Conservation (phyloP, 1,284 basidiomycete species). For the Ustilago nuda region DNA sequence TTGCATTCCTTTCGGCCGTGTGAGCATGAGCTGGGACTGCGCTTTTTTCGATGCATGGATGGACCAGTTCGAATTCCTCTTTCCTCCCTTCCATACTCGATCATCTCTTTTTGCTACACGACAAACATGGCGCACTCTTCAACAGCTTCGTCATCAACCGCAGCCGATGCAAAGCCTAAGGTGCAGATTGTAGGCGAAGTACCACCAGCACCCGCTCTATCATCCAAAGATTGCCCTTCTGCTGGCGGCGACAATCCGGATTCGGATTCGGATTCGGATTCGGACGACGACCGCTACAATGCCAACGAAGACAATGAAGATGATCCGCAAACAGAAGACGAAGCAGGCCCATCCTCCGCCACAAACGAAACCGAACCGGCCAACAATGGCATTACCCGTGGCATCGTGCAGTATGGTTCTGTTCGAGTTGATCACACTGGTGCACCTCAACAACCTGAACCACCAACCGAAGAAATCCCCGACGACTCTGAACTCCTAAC, state of each 20-base stretch:
- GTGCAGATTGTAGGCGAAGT: conserved; percentile 43
- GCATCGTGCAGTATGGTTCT: conserved; percentile 41
- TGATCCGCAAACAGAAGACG: conserved; percentile 50
- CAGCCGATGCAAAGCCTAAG: conserved; percentile 1
- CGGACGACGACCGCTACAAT: conserved; percentile 36
- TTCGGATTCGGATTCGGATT: conserved; percentile 47
- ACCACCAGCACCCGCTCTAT: conserved; percentile 24
- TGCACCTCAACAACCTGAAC: not conserved
- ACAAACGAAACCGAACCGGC: conserved; percentile 22
- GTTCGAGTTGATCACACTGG: conserved; percentile 35
- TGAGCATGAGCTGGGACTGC: too few species aligned
- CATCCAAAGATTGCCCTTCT: conserved; percentile 18
- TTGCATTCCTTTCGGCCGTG: too few species aligned
- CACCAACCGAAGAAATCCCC: conserved; percentile 35
- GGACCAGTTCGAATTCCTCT: conserved; percentile 8
- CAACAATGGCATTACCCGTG: conserved; percentile 38
- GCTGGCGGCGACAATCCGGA: conserved; percentile 23
- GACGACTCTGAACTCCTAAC: conserved; percentile 56
- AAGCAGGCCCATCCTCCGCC: conserved; percentile 35
- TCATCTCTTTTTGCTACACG: not conserved
- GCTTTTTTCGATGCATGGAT: conserved; percentile 24
- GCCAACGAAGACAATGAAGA: conserved; percentile 18
- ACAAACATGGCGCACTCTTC: conserved; percentile 16
- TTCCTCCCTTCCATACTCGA: not conserved
- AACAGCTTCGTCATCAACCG: not conserved